Base-by-base conservation (phyloP, 495 filamentous ascomycete species). In the Elasticomyces elasticus region DNA sequence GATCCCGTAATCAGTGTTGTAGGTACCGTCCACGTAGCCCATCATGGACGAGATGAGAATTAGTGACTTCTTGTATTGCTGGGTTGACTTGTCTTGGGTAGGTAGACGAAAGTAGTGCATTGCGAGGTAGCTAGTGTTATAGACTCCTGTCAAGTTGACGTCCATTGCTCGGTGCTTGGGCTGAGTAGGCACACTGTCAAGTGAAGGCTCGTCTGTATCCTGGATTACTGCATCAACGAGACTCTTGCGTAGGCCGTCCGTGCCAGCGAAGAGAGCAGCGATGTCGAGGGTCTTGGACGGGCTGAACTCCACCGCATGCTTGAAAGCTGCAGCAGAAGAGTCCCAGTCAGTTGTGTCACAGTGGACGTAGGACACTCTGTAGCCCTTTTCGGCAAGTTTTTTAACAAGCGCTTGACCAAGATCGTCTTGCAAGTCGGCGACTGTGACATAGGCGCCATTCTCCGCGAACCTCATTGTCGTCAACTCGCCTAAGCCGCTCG, bases 331-430 rank as follows among this genome's bases (percentile, higher is more conserved):
- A 17, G 42, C 38, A 30, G 58, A 57, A 4, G 56, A 55, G 10
- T 55, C 56, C 37, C 48, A 62, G 52, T 35, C n/a, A n/a, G 60
- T 62, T 12, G 58, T 57, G 30, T 62, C 52, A 47, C 51, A 59
- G 20, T 48, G 37, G 1, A 55, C 52, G 45, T 59, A 62, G 6
- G 51, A 28, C 12, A 53, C 51, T 26, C 47, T 44, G 15, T 33
- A 15, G 30, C 30, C 30, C 7, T 7, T 15, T 45, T 54, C 28
- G 9, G 51, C 52, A 23, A 62, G 53, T 1, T 55, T 48, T n/a
- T 55, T 26, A 19, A 37, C 45, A 5, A 58, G n/a, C n/a, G 22
- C 25, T 12, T 31, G 3, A 5, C 56, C 60, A 1, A 46, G 37
- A 11, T 59, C 52, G 27, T 56, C 44, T 20, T 60, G 43, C 17